Base-by-base conservation (phyloP, 202 grass and related monocot genomes). In the Elaeis oleifera region DNA sequence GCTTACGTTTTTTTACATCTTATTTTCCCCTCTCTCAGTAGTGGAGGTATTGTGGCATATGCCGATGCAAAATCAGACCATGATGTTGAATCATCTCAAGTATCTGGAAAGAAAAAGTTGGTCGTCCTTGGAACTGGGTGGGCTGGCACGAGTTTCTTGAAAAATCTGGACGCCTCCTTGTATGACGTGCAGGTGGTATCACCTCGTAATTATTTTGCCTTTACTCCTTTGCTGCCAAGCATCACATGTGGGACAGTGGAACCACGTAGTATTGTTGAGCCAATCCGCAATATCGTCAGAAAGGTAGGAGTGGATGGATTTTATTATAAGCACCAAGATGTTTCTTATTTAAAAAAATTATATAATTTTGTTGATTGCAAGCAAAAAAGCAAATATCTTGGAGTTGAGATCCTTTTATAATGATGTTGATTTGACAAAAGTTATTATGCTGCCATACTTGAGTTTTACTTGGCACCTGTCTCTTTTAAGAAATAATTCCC, bases 181-280 rank as follows among this genome's bases (percentile, higher is more conserved):
- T 90, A 90, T 61, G 82, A 90, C 71, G 70, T 90, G 49, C 79
- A 90, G 68, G 87, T 90, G 21, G 73, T 90, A 64, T 90, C 87
- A 50, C 87, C 87, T 71, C 82, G 87, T 48, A 90, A 90, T 63
- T 90, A 85, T 36, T 90, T 90, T 58, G 75, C 71, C 32, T 90
- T 90, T 58, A 90, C 87, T 65, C 87, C 87, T 68, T 44, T 90
- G 73, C 69, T 90, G 49, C 87, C 87, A 19, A 90, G 82, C 19
- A 79, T 90, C 52, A 85, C 87, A 55, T 90, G 87, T 85, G 87
- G 87, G 56, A 83, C 87, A 22, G 87, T 90, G 56, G 87, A 90
- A 77, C 75, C 87, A 71, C 87, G 87, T 18, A 90, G 87, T 50
- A 82, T 90, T 24, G 82, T 85, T 62, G 87, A 90, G 60, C 79